These are phyloP conservation scores for Blastobotrys proliferans DNA, from an alignment of 1,139 yeast species.

Conservation along the genomic window DNA sequence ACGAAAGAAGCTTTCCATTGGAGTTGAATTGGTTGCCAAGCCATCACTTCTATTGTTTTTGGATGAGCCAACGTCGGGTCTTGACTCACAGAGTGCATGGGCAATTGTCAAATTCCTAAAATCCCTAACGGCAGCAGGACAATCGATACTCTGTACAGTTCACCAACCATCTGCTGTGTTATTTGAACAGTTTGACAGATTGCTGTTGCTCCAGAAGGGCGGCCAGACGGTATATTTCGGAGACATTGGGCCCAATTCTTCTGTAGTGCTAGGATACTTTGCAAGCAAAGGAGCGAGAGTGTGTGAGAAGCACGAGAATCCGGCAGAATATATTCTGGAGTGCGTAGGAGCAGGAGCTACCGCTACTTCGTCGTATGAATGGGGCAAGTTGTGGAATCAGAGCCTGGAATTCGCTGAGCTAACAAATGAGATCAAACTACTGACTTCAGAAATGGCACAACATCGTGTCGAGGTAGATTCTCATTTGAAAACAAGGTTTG, in stretches of 20 bases:
- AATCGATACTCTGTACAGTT: constrained; percentile 73
- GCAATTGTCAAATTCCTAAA: constrained; percentile 68
- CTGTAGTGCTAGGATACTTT: constrained; percentile 56
- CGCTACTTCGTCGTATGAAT: constrained; percentile 56
- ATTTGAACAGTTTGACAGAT: constrained; percentile 69
- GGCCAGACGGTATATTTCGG: constrained; percentile 78
- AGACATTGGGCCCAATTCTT: constrained; percentile 62
- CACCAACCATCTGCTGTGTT: constrained; percentile 76
- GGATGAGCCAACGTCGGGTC: constrained; percentile 89
- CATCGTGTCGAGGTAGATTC: not conserved
- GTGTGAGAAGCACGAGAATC: constrained; percentile 62
- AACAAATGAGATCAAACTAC: not conserved
- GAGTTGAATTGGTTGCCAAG: constrained; percentile 81
- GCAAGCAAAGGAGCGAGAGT: constrained; percentile 61
- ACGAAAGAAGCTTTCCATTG: constrained; percentile 77
- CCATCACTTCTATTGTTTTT: constrained; percentile 72
- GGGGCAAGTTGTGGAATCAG: constrained; percentile 57
- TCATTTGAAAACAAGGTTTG: constrained; percentile 30
- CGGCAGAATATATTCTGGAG: constrained; percentile 76
- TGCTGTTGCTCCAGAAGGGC: constrained; percentile 63
- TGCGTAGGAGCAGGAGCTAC: constrained; percentile 77
- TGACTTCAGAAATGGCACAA: not conserved
- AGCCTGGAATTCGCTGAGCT: constrained; percentile 47
- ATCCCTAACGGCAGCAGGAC: constrained; percentile 69
- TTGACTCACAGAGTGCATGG: constrained; percentile 89